Conservation (phyloP, 495 filamentous ascomycete species). For the Penicillium simplicissimum region DNA sequence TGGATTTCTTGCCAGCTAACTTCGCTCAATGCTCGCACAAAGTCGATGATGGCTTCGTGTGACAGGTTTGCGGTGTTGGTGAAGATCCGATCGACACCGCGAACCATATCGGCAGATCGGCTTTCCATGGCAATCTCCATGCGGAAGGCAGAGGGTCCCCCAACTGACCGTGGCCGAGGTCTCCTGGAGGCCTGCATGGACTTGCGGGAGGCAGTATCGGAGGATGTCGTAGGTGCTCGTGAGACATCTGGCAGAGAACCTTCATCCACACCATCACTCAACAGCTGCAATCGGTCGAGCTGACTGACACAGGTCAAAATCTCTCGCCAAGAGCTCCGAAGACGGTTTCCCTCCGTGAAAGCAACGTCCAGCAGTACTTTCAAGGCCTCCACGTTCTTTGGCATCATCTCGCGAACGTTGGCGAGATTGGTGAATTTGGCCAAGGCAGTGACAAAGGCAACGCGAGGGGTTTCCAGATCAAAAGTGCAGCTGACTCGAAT, state of each 20-base stretch:
- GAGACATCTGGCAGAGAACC: slow-evolving; percentile 90
- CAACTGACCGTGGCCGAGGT: slow-evolving; percentile 63
- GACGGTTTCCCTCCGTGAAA: slow-evolving; percentile 83
- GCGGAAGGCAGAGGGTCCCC: slow-evolving; percentile 68
- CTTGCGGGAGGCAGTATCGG: slow-evolving; percentile 55
- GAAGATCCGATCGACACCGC: slow-evolving; percentile 91
- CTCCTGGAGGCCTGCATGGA: slow-evolving; percentile 66
- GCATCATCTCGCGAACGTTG: slow-evolving; percentile 92
- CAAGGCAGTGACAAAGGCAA: slow-evolving; percentile 90
- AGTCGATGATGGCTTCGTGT: slow-evolving; percentile 96
- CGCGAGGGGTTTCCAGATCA: slow-evolving; percentile 83
- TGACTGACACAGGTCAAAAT: slow-evolving; percentile 94
- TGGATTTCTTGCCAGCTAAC: slow-evolving; percentile 99
- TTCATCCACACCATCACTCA: slow-evolving; percentile 91
- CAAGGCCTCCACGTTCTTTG: slow-evolving; percentile 93
- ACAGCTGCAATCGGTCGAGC: slow-evolving; percentile 92
- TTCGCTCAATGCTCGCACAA: slow-evolving; percentile 88
- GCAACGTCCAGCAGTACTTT: slow-evolving; percentile 89
- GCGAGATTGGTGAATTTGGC: slow-evolving; percentile 94
- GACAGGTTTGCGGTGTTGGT: slow-evolving; percentile 92
- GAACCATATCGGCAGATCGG: slow-evolving; percentile 87
- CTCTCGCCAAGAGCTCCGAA: slow-evolving; percentile 91
- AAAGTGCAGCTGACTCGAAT: slow-evolving; percentile 93
- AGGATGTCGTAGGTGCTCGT: slow-evolving; percentile 59
- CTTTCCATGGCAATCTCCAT: slow-evolving; percentile 88